Evolutionary conservation across 2,329 filamentous ascomycete species (phyloP).

Genomic region (Akanthomyces muscarius): DNA sequence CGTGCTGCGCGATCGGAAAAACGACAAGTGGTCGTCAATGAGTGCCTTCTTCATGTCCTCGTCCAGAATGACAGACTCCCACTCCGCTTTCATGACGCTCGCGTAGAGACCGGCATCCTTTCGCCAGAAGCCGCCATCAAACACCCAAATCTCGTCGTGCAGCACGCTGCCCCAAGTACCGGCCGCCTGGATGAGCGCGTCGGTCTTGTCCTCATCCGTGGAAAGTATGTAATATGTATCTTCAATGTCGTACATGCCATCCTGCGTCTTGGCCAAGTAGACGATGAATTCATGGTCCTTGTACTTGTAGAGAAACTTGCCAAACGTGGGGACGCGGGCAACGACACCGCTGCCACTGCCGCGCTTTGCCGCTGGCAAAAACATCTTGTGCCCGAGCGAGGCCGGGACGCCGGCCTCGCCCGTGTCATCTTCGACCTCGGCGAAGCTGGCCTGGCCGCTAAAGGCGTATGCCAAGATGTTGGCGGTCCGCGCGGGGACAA

Average conservation of each 20-base stretch:
- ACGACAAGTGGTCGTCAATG: constrained; percentile 59
- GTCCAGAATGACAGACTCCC: constrained; percentile 65
- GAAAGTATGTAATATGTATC: constrained; percentile 39
- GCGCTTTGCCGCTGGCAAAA: constrained; percentile 38
- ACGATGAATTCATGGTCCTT: constrained; percentile 39
- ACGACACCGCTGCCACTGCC: constrained; percentile 38
- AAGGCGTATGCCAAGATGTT: constrained; percentile 42
- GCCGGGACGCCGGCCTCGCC: constrained; percentile 27
- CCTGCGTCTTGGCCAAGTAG: constrained; percentile 40
- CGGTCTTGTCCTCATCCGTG: constrained; percentile 30
- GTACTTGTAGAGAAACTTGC: constrained; percentile 43
- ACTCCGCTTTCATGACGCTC: constrained; percentile 51
- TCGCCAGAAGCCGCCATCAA: constrained; percentile 59
- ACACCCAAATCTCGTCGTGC: constrained; percentile 64
- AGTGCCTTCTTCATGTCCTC: constrained; percentile 60
- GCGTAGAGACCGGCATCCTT: constrained; percentile 59
- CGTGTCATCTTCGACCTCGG: constrained; percentile 26
- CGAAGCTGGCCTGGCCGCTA: constrained; percentile 35
- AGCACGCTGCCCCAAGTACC: constrained; percentile 52
- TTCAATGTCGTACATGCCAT: constrained; percentile 28
- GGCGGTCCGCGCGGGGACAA: constrained; percentile 22
- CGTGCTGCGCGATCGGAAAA: constrained; percentile 56
- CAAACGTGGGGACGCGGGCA: constrained; percentile 32
- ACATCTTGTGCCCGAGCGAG: constrained; percentile 37
- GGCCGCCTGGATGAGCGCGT: constrained; percentile 52